Percentiles rank a stretch among this genome's conserved stretches.
Evolutionary conservation across 352 stramenopile species (phyloP).

Genomic region (Albugo laibachii): DNA sequence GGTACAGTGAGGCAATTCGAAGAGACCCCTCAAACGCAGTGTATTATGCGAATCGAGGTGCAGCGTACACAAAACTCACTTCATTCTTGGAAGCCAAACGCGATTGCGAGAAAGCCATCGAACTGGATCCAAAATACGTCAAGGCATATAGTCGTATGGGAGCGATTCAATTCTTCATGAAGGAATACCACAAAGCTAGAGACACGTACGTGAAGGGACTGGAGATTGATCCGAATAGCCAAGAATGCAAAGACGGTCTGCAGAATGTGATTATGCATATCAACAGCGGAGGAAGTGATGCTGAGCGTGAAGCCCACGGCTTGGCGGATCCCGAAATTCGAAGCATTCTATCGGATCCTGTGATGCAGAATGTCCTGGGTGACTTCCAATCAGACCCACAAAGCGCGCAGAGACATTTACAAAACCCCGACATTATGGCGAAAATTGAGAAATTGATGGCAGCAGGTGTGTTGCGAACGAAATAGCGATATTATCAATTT

Average conservation of each 20-base stretch:
- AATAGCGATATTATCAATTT: slow-evolving; percentile 16
- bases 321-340: slow-evolving; percentile 99
- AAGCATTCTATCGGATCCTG: slow-evolving; percentile 91
- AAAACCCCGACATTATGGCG: slow-evolving; percentile 84
- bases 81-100: slow-evolving; percentile 83
- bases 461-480: slow-evolving; percentile 91
- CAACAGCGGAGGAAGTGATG: slow-evolving; percentile 89
- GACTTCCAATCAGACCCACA: slow-evolving; percentile 94
- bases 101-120: slow-evolving; percentile 94
- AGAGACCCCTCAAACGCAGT: slow-evolving; percentile 92
- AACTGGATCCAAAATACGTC: slow-evolving; percentile 97
- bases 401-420: slow-evolving; percentile 83
- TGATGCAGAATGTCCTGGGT: slow-evolving; percentile 95
- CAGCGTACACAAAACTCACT: slow-evolving; percentile 96
- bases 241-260: slow-evolving; percentile 91
- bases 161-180: slow-evolving; percentile 99
- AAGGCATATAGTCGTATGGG: slow-evolving; percentile 97
- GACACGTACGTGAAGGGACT: slow-evolving; percentile 94
- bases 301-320: slow-evolving; percentile 91
- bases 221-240: slow-evolving; percentile 86
- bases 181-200: slow-evolving; percentile 98
- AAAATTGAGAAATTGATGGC: slow-evolving; percentile 99
- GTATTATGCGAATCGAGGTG: slow-evolving; percentile 97
- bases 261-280: slow-evolving; percentile 88
- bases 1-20: slow-evolving; percentile 98